Base-by-base conservation (phyloP, 192 early-diverging fungal genomes). In the Oehlia diaphana region DNA sequence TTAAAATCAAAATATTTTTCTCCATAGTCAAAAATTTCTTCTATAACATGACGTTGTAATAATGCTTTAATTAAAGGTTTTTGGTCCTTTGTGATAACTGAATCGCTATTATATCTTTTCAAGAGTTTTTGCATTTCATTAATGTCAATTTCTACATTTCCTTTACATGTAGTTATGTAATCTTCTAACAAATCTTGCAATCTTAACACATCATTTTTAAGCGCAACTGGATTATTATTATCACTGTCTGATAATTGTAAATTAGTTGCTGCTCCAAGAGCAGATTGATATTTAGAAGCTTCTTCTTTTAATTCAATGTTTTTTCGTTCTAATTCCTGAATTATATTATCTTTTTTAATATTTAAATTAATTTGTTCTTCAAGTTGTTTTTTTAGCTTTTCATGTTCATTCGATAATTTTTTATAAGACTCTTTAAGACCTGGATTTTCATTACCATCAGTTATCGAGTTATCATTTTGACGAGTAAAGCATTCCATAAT, bases 211-310 rank as follows among this genome's bases (percentile, higher is more conserved):
- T 61, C 13, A 4, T n/a, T 9, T 50, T 65, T 66, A 53, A 77
- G 64, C 50, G 66, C 26, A 31, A 47, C 65, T 2, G 76, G 39
- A 44, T 64, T 66, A 65, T 76, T 76, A 28, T 5, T 8, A 68
- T 77, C 76, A 53, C 65, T 65, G 16, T 77, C 65, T 26, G 42
- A 21, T 35, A 61, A 77, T 19, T 63, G 63, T n/a, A 77, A 49
- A 77, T 66, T 77, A n/a, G 65, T 77, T 2, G 64, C 76, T 10
- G 2, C 50, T 23, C 76, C 76, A 47, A 77, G 76, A 50, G 76
- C 76, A 23, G 64, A 66, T 67, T 77, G 63, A 35, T 68, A 77
- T 47, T 47, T n/a, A 16, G 76, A 77, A 13, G 76, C 58, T 23
- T 77, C 76, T 6, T 77, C 65, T 23, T 53, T 77, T 28, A 77